Percentiles rank a stretch among this genome's conserved stretches.
phyloP scores from a whole-genome alignment of 352 stramenopile species.

The Aphanomyces stellatus region DNA sequence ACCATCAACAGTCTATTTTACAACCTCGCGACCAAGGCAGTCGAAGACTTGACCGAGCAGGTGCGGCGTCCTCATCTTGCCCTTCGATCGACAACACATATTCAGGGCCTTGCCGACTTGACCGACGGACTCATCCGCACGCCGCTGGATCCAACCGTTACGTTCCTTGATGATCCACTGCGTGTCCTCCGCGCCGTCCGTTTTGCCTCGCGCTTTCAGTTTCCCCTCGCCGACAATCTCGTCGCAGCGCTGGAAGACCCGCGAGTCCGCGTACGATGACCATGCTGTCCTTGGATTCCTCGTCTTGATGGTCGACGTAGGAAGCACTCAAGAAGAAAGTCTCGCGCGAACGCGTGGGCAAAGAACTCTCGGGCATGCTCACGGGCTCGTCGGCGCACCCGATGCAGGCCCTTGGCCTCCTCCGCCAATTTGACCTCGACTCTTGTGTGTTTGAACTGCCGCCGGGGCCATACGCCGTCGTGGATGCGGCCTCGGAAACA shows the following conservation, averaged over 20 bases:
- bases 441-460: constrained; percentile 35
- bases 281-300: neutral
- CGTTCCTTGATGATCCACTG: constrained; percentile 96
- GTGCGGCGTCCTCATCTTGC: constrained; percentile 15
- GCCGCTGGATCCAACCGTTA: constrained; percentile 89
- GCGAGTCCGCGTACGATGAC: constrained; percentile 32
- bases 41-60: constrained; percentile 94
- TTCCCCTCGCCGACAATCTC: constrained; percentile 82
- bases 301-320: neutral
- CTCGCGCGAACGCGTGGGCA: constrained; percentile 67
- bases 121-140: constrained; percentile 86
- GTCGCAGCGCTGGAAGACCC: constrained; percentile 47
- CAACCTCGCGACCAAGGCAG: constrained; percentile 89
- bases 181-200: constrained; percentile 92
- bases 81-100: neutral
- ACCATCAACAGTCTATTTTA: constrained; percentile 99
- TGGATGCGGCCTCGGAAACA: neutral
- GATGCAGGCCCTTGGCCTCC: constrained; percentile 39
- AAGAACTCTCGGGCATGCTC: constrained; percentile 62
- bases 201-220: constrained; percentile 94
- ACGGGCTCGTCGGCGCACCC: constrained; percentile 48
- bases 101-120: constrained; percentile 88
- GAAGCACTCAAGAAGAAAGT: constrained; percentile 65
- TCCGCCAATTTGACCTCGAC: constrained; percentile 48
- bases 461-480: neutral